Conservation (phyloP, 495 filamentous ascomycete genomes). For the Penicillium taxi region DNA sequence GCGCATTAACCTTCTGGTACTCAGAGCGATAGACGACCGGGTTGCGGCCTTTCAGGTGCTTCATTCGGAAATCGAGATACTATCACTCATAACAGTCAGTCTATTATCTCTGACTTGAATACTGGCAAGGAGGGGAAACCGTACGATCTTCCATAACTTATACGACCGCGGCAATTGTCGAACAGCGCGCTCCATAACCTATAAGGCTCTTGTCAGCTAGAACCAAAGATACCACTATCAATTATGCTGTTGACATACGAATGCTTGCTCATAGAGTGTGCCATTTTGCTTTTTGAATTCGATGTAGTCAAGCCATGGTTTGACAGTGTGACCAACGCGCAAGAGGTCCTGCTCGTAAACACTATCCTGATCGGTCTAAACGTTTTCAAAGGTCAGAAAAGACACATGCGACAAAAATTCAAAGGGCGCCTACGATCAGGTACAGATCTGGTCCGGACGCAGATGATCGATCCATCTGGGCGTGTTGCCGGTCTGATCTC, state of each 20-base stretch:
- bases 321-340: slow-evolving; percentile 75
- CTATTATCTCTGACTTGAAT: background rate
- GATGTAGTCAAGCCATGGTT: slow-evolving; percentile 94
- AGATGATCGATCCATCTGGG: slow-evolving; percentile 40
- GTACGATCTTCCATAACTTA: slow-evolving; percentile 96
- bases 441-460: slow-evolving; percentile 56
- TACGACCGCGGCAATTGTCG: slow-evolving; percentile 85
- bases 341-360: slow-evolving; percentile 95
- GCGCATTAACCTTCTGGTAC: slow-evolving; percentile 86
- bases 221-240: background rate
- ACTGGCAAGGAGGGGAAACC: slow-evolving; percentile 8
- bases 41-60: slow-evolving; percentile 78
- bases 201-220: slow-evolving; percentile 4
- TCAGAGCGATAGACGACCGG: slow-evolving; percentile 72
- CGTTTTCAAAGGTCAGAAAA: slow-evolving; percentile 1
- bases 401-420: background rate
- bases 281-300: slow-evolving; percentile 87
- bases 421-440: slow-evolving; percentile 58
- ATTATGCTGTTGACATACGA: slow-evolving; percentile 44
- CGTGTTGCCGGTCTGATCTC: slow-evolving; percentile 46
- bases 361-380: slow-evolving; percentile 79
- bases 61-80: slow-evolving; percentile 82
- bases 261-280: slow-evolving; percentile 81
- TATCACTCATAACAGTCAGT: slow-evolving; percentile 23
- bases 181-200: slow-evolving; percentile 81